Conservation (phyloP, 202 grass and related monocot genomes). For the Alloteropsis angusta region DNA sequence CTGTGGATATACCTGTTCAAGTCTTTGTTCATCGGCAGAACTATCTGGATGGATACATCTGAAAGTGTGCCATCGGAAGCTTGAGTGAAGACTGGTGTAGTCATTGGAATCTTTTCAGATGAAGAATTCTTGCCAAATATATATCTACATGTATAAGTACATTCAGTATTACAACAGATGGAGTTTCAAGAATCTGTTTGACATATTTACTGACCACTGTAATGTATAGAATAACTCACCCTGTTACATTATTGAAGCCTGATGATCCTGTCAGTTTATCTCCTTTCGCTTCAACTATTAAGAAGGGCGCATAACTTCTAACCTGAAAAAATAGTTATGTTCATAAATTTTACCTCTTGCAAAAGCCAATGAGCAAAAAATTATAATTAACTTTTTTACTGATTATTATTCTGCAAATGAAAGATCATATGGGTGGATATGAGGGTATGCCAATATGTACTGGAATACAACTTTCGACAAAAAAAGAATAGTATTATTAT, state of each 20-base stretch:
- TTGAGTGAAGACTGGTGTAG: conserved; percentile 92
- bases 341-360: conserved; percentile 3
- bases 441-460: neutral
- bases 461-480: neutral
- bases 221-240: conserved; percentile 40
- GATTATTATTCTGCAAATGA: neutral
- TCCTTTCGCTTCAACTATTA: conserved; percentile 79
- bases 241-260: conserved; percentile 84
- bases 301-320: conserved; percentile 64
- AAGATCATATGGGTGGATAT: neutral
- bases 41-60: conserved; percentile 78
- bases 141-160: conserved; percentile 46
- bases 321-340: conserved; percentile 37
- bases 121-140: conserved; percentile 91
- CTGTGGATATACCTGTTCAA: conserved; percentile 38
- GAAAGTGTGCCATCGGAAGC: conserved; percentile 62
- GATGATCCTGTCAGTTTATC: conserved; percentile 89
- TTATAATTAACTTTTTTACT: neutral
- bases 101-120: conserved; percentile 88
- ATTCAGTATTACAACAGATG: neutral
- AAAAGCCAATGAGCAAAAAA: neutral
- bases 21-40: conserved; percentile 68
- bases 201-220: neutral
- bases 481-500: neutral
- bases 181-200: neutral